Percentiles rank a stretch among this genome's conserved stretches.
phyloP scores from a whole-genome alignment of 129 eudicot species.

The Flaveria robusta region DNA sequence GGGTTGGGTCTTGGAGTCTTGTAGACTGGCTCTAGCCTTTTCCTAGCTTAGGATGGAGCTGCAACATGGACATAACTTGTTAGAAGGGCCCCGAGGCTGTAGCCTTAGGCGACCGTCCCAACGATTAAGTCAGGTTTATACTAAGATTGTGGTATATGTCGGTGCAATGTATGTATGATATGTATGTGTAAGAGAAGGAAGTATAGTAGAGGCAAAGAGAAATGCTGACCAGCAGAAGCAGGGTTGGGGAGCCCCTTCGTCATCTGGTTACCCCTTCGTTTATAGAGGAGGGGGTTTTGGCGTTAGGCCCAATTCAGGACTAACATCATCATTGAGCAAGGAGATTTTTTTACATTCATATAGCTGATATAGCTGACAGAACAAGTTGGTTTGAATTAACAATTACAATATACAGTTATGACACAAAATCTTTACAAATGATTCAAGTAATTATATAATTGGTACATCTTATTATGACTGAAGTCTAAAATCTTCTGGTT shows the following conservation, averaged over 20 bases:
- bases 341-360: no score
- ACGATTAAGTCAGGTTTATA: neutral
- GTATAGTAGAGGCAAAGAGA: neutral
- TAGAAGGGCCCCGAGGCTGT: neutral
- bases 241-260: no score
- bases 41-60: no score
- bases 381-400: neutral
- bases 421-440: neutral
- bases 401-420: neutral
- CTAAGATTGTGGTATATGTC: neutral
- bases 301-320: neutral
- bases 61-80: no score
- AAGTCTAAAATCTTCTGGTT: neutral
- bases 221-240: no score
- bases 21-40: no score
- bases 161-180: neutral
- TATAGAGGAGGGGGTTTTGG: no score
- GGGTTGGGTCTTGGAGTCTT: no score
- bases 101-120: neutral
- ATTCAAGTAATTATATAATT: neutral
- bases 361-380: no score
- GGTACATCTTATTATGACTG: neutral
- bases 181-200: neutral
- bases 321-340: neutral
- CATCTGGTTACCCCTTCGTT: no score